Conservation (phyloP, 805 yeast genomes). For the Hanseniaspora lachancei region DNA sequence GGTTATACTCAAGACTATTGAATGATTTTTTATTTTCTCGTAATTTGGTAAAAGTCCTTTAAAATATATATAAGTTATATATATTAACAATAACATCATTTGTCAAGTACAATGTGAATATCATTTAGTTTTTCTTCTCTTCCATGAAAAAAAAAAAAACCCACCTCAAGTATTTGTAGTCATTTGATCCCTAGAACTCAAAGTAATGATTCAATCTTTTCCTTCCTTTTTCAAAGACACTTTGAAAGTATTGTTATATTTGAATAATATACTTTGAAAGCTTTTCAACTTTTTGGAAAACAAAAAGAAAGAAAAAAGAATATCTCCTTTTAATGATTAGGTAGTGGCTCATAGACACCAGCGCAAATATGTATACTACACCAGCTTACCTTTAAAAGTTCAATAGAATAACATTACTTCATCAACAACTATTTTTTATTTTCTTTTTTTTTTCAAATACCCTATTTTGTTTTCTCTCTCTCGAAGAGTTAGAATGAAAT, state of each 20-base stretch:
- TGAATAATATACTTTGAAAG: not conserved
- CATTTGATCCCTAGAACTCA: no score
- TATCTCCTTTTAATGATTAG: not conserved
- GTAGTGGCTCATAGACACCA: not conserved
- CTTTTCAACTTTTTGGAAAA: not conserved
- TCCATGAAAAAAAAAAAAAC: no score
- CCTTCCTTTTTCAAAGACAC: no score
- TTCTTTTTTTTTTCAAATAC: not conserved
- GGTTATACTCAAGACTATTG: no score
- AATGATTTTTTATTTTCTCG: not conserved
- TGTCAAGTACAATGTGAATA: not conserved
- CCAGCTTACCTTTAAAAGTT: not conserved
- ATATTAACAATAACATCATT: not conserved
- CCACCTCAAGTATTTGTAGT: no score
- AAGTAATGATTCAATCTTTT: no score
- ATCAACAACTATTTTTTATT: not conserved
- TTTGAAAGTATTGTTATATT: no score
- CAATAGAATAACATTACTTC: not conserved
- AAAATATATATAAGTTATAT: not conserved
- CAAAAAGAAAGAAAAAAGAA: not conserved
- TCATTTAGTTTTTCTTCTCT: no score
- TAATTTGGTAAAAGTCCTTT: conserved; percentile 13
- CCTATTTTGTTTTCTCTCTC: no score
- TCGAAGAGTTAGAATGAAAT: not conserved
- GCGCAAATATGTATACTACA: not conserved